Evolutionary conservation across 768 basidiomycete genomes (phyloP).

Genomic region (Pleurotus pulmonarius): DNA sequence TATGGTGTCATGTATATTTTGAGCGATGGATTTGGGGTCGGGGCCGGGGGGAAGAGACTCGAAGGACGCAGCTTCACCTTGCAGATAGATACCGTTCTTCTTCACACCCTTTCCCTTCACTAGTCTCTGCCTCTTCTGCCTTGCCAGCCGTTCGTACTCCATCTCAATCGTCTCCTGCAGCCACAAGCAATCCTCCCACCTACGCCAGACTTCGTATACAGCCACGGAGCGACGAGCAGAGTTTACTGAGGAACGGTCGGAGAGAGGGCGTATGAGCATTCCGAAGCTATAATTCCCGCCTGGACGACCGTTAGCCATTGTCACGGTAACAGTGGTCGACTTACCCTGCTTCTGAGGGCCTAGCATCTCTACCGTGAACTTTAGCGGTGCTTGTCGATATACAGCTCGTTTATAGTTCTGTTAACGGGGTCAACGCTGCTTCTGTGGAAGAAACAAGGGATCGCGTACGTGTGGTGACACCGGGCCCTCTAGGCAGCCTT

Average conservation of each 20-base stretch:
- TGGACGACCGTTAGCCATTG: constrained; percentile 16
- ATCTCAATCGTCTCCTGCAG: constrained; percentile 69
- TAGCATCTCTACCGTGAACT: constrained; percentile 59
- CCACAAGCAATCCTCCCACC: constrained; percentile 81
- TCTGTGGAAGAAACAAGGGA: background rate
- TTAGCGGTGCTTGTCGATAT: constrained; percentile 50
- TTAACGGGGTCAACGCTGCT: background rate
- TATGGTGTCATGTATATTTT: constrained; percentile 60
- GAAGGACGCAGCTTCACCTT: constrained; percentile 76
- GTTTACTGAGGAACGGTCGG: constrained; percentile 23
- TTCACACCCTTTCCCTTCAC: constrained; percentile 73
- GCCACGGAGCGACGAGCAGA: constrained; percentile 23
- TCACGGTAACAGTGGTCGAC: background rate
- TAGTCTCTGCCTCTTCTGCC: constrained; percentile 65
- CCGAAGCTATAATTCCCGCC: constrained; percentile 57
- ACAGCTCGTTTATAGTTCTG: constrained; percentile 64
- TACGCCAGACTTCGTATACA: constrained; percentile 74
- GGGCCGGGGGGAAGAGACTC: constrained; percentile 84
- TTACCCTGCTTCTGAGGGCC: constrained; percentile 55
- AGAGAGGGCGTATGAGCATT: constrained; percentile 52
- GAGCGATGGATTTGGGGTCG: constrained; percentile 70
- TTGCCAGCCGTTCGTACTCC: constrained; percentile 60
- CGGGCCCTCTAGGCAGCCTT: constrained; percentile 18
- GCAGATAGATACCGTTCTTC: constrained; percentile 65
- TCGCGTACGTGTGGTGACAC: constrained; percentile 19